Evolutionary conservation across 768 basidiomycete genomes (phyloP).

Genomic region (Boletus barrowsii): DNA sequence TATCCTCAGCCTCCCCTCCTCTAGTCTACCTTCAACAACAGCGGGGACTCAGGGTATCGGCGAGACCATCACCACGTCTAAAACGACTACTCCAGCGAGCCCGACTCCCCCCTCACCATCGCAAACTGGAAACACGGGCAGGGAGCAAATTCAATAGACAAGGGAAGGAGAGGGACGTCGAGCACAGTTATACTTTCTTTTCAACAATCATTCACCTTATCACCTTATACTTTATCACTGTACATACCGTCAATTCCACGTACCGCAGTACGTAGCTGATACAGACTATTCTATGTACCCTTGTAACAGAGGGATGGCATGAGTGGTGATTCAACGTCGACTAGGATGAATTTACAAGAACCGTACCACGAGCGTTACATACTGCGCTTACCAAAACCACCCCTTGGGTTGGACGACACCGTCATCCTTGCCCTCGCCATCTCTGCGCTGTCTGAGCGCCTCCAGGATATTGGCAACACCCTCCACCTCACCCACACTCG

Average conservation of each 20-base stretch:
- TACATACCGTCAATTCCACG: not conserved
- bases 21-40: not conserved
- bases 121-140: not conserved
- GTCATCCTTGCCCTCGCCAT: constrained; percentile 54
- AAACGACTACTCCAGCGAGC: no score
- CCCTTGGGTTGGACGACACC: constrained; percentile 48
- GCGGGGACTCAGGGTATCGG: not conserved
- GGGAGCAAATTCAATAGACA: not conserved
- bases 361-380: not conserved
- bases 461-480: constrained; percentile 70
- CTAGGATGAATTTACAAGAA: no score
- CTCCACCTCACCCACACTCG: constrained; percentile 63
- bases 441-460: constrained; percentile 57
- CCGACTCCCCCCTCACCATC: not conserved
- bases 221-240: not conserved
- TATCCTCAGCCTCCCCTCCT: not conserved
- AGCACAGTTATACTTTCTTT: no score
- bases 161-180: not conserved
- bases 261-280: no score
- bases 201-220: not conserved
- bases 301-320: no score
- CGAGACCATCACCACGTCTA: no score
- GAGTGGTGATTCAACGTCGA: no score
- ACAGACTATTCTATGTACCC: no score
- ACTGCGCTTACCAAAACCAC: constrained; percentile 44